phyloP scores from a whole-genome alignment of 192 early-diverging fungal species.

The Gamsiella multidivaricata region DNA sequence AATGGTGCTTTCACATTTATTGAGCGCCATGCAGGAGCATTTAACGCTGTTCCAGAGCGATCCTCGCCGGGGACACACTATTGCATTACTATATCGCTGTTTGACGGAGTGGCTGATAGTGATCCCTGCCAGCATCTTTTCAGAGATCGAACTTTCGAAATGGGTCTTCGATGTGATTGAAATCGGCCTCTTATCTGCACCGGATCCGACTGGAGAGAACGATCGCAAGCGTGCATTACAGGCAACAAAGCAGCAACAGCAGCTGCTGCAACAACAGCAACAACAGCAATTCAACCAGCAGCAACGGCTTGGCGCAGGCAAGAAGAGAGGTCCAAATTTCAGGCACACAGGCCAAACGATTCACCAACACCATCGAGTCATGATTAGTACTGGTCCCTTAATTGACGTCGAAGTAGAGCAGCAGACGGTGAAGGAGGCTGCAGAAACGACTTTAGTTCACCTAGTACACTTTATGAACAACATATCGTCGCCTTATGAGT shows the following conservation, averaged over 20 bases:
- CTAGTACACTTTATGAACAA: slow-evolving; percentile 77
- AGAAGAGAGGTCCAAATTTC: slow-evolving; percentile 38
- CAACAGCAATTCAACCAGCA: slow-evolving; percentile 12
- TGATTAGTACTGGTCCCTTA: slow-evolving; percentile 35
- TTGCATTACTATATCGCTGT: slow-evolving; percentile 76
- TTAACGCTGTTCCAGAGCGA: slow-evolving; percentile 58
- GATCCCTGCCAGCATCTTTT: slow-evolving; percentile 67
- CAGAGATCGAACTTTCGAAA: slow-evolving; percentile 69
- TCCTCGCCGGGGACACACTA: slow-evolving; percentile 57
- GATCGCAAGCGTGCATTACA: slow-evolving; percentile 32
- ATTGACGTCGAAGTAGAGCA: slow-evolving; percentile 37
- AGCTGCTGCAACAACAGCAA: slow-evolving; percentile 14
- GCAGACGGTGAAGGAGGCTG: slow-evolving; percentile 64
- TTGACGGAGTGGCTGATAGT: slow-evolving; percentile 83
- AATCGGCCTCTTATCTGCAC: slow-evolving; percentile 54
- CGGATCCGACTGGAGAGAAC: slow-evolving; percentile 30
- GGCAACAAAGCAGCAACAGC: slow-evolving; percentile 29
- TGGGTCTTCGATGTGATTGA: slow-evolving; percentile 81
- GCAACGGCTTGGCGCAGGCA: not conserved
- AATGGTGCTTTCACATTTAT: slow-evolving; percentile 71
- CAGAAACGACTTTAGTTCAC: slow-evolving; percentile 77
- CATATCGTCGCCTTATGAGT: slow-evolving; percentile 70
- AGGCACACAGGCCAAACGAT: slow-evolving; percentile 33
- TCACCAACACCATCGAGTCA: slow-evolving; percentile 46
- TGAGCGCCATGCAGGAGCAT: slow-evolving; percentile 77